Percentiles rank a stretch among this genome's conserved stretches.
Evolutionary conservation across 768 basidiomycete genomes (phyloP).

Genomic region (Phanerochaete sordida): DNA sequence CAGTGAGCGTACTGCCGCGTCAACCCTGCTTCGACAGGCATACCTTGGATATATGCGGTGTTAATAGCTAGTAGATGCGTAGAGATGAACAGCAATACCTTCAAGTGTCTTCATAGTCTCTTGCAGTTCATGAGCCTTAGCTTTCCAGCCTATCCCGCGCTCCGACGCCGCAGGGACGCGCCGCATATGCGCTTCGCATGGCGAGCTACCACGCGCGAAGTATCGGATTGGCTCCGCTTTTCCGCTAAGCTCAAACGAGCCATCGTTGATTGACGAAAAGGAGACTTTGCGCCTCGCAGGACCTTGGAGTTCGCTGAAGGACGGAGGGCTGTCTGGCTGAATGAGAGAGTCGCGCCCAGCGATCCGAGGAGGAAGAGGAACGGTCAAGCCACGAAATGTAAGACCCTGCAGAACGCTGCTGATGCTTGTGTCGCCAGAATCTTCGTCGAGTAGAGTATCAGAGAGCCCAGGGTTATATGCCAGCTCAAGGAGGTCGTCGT

Average conservation of each 20-base stretch:
- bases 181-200: not conserved
- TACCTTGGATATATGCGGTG: not conserved
- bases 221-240: slow-evolving; percentile 23
- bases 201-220: slow-evolving; percentile 6
- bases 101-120: slow-evolving; percentile 28
- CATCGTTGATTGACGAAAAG: slow-evolving; percentile 35
- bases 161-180: not conserved
- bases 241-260: slow-evolving; percentile 22
- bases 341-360: not conserved
- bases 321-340: slow-evolving; percentile 4
- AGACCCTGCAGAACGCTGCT: not conserved
- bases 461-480: slow-evolving; percentile 5
- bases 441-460: not conserved
- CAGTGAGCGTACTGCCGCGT: not conserved
- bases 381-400: not conserved
- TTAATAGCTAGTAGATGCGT: not conserved
- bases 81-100: slow-evolving; percentile 20
- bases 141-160: not conserved
- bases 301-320: slow-evolving; percentile 41
- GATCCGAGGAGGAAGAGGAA: not conserved
- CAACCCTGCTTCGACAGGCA: not conserved
- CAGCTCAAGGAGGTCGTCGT: slow-evolving; percentile 15
- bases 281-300: slow-evolving; percentile 44
- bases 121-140: slow-evolving; percentile 12
- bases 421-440: not conserved